Percentiles rank a stretch among this genome's conserved stretches.
These are phyloP conservation scores for Eutrema salsugineum DNA, from an alignment of 441 rosid genomes.

Conservation along the genomic window DNA sequence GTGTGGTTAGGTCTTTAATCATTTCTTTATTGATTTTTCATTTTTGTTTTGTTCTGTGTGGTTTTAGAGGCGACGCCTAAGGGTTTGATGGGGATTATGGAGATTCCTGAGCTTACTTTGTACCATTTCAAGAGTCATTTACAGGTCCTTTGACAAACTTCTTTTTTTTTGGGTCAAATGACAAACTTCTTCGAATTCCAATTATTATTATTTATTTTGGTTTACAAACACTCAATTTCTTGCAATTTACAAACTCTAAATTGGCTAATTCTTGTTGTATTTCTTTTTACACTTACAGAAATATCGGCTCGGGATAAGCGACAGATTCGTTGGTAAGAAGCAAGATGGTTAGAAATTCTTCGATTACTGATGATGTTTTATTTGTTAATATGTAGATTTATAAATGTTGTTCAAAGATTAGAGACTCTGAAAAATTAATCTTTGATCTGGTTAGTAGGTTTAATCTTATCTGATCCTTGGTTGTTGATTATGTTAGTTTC, in stretches of 20 bases:
- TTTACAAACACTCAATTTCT: neutral
- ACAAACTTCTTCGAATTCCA: neutral
- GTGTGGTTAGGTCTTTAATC: neutral
- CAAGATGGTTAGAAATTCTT: neutral
- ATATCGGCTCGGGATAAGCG: neutral
- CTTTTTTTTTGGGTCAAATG: no score
- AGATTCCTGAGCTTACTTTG: constrained; percentile 80
- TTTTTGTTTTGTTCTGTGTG: neutral
- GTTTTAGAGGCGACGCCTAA: constrained; percentile 1
- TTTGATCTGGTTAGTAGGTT: neutral
- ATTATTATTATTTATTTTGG: neutral
- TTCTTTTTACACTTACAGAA: neutral
- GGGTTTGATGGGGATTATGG: constrained; percentile 79
- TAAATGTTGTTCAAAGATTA: neutral
- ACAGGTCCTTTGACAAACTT: neutral
- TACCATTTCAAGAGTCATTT: neutral
- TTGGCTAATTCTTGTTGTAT: neutral
- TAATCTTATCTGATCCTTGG: neutral
- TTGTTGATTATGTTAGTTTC: neutral
- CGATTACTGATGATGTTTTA: neutral
- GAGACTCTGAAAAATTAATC: neutral
- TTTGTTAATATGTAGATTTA: neutral
- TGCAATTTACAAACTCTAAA: neutral
- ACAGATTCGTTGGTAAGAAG: neutral
- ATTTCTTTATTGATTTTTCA: neutral